Evolutionary conservation across 1,139 yeast species (phyloP).

Genomic region (Saccharomyces pastorianus): DNA sequence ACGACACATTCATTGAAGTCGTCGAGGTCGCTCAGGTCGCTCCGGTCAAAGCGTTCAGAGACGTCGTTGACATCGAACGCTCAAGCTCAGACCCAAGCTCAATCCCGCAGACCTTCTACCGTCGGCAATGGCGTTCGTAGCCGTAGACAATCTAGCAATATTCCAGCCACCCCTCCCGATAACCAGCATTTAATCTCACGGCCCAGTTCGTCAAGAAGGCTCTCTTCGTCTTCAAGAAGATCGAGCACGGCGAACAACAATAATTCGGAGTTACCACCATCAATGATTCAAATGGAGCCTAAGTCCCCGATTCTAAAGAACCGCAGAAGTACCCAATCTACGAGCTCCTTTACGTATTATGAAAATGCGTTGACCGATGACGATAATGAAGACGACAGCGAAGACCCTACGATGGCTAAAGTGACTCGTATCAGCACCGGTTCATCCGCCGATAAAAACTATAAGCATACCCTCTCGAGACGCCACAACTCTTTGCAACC

Average conservation of each 20-base stretch:
- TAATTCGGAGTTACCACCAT: slow-evolving; percentile 41
- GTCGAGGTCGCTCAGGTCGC: slow-evolving; percentile 41
- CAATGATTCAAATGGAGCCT: slow-evolving; percentile 54
- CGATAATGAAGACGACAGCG: slow-evolving; percentile 6
- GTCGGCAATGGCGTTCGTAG: background rate
- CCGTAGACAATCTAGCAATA: background rate
- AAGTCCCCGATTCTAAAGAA: slow-evolving; percentile 49
- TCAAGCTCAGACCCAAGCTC: background rate
- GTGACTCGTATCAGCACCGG: slow-evolving; percentile 1
- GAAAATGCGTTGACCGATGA: slow-evolving; percentile 10
- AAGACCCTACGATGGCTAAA: slow-evolving; percentile 9
- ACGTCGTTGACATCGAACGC: slow-evolving; percentile 11
- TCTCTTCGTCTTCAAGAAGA: slow-evolving; percentile 17
- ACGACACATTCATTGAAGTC: slow-evolving; percentile 47
- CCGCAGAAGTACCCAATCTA: slow-evolving; percentile 18
- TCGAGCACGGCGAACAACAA: slow-evolving; percentile 8
- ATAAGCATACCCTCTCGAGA: background rate
- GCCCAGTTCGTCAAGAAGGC: background rate
- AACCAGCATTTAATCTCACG: background rate
- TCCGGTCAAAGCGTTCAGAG: slow-evolving; percentile 34
- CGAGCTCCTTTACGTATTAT: slow-evolving; percentile 8
- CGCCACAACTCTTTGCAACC: slow-evolving; percentile 1
- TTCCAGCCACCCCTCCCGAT: background rate
- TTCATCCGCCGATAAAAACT: background rate
- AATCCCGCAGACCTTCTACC: background rate